Evolutionary conservation across 129 eudicot species (phyloP), one percentile per base, ranked within the genome.

Genomic region (Daucus carota): DNA sequence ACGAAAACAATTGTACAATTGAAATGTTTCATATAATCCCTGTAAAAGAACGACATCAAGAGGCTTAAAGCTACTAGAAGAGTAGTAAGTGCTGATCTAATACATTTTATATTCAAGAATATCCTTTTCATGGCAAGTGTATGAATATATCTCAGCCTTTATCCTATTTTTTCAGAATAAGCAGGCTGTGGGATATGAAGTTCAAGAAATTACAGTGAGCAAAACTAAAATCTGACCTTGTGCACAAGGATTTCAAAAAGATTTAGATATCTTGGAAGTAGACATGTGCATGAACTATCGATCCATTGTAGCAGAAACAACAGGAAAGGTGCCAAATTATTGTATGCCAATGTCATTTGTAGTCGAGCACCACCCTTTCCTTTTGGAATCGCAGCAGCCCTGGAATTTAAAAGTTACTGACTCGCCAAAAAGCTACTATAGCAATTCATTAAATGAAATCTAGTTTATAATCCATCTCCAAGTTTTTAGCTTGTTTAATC

Each of bases 381-480:
- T 82, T 87, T 83, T 73, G 98, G 98, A 78, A 94, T 87, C 47
- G 92, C 93, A 72, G 97, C 91, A 74, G 97, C 98, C 88, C 98
- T 94, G 84, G 32, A 75, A 81, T 36, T 71, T 63, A 79, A 9
- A 24, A 24, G 65, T 24, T 57, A 57, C 31, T 9, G 65, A 3
- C 2, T 57, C n/a, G 31, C 31, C 46, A 44, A 18, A 69, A 24
- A 41, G 60, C 75, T 32, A 65, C 50, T 68, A 36, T 16, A 32
- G 26, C 44, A 15, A 40, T 70, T 54, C 59, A 8, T 13, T 22
- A n/a, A 54, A 8, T 54, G 62, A 57, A 10, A n/a, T 45, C 14
- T 54, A n/a, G 15, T 57, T 43, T 36, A 2, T 46, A 14, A 24
- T 28, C 28, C 36, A n/a, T 42, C 22, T 14, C 54, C 15, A 0